Percentiles rank a stretch among this genome's conserved stretches.
Conservation (phyloP, 106 monocot genomes). For the Dioscorea dumetorum region DNA sequence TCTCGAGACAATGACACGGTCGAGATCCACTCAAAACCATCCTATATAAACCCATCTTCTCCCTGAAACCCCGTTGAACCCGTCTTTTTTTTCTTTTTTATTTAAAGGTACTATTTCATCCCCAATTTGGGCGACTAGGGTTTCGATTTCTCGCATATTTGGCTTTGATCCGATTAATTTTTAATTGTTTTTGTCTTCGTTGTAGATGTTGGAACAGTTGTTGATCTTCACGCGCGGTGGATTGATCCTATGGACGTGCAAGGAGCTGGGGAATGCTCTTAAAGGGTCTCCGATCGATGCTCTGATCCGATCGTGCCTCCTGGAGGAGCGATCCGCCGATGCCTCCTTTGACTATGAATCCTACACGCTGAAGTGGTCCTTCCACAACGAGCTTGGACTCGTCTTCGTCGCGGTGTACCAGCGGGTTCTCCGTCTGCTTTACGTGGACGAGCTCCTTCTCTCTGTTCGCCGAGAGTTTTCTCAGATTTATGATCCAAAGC, state of each 20-base stretch:
- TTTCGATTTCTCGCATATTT: too few species aligned
- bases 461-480: constrained; percentile 63
- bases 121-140: too few species aligned
- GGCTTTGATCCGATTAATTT: background rate
- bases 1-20: too few species aligned
- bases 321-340: constrained; percentile 94
- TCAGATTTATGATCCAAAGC: constrained; percentile 65
- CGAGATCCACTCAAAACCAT: too few species aligned
- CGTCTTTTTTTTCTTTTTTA: too few species aligned
- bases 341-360: constrained; percentile 69
- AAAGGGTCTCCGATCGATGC: constrained; percentile 89
- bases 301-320: constrained; percentile 87
- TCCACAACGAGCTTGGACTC: constrained; percentile 94
- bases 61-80: too few species aligned
- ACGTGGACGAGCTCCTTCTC: constrained; percentile 82
- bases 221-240: constrained; percentile 99
- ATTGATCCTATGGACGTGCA: constrained; percentile 87
- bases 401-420: constrained; percentile 96
- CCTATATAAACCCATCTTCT: too few species aligned
- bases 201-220: constrained; percentile 88
- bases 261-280: constrained; percentile 64
- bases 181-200: background rate
- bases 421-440: constrained; percentile 79
- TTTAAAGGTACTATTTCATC: too few species aligned
- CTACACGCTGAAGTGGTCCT: constrained; percentile 92